These are phyloP conservation scores for Geotrichum carabidarum DNA, from an alignment of 1,139 yeast genomes.

Conservation along the genomic window DNA sequence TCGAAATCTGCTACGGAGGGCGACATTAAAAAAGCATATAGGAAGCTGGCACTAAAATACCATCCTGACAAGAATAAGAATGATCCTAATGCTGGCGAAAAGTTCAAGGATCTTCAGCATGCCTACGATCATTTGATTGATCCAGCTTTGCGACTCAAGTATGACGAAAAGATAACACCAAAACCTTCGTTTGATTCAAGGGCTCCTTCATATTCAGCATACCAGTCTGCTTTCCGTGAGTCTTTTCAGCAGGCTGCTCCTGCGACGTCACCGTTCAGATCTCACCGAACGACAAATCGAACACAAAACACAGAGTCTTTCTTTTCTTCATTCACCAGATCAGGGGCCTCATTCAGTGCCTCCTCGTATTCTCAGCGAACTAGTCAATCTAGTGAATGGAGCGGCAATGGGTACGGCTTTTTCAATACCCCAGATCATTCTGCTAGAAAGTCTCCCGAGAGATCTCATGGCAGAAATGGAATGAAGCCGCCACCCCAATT, in stretches of 20 bases:
- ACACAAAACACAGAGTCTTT: not conserved
- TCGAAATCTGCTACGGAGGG: slow-evolving; percentile 64
- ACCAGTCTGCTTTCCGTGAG: not conserved
- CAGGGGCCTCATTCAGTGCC: not conserved
- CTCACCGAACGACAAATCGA: not conserved
- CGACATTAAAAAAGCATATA: slow-evolving; percentile 91
- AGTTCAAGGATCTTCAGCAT: slow-evolving; percentile 78
- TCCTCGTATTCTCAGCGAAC: too few relatives aligned
- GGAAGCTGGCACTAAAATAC: slow-evolving; percentile 65
- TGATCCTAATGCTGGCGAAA: slow-evolving; percentile 55
- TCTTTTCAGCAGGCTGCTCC: not conserved
- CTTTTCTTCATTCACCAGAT: not conserved
- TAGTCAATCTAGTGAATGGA: too few relatives aligned
- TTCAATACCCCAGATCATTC: too few relatives aligned
- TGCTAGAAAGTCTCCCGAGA: too few relatives aligned
- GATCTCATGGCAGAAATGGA: too few relatives aligned
- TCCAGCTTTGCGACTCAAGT: slow-evolving; percentile 6
- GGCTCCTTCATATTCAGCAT: not conserved
- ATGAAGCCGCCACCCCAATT: too few relatives aligned
- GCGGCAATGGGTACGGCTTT: too few relatives aligned
- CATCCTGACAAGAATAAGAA: slow-evolving; percentile 94
- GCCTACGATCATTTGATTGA: slow-evolving; percentile 80
- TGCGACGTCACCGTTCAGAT: not conserved
- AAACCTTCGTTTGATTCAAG: not conserved
- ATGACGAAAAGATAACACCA: slow-evolving; percentile 9